Evolutionary conservation across 2,329 filamentous ascomycete species (phyloP).

Genomic region (Tolypocladium album): DNA sequence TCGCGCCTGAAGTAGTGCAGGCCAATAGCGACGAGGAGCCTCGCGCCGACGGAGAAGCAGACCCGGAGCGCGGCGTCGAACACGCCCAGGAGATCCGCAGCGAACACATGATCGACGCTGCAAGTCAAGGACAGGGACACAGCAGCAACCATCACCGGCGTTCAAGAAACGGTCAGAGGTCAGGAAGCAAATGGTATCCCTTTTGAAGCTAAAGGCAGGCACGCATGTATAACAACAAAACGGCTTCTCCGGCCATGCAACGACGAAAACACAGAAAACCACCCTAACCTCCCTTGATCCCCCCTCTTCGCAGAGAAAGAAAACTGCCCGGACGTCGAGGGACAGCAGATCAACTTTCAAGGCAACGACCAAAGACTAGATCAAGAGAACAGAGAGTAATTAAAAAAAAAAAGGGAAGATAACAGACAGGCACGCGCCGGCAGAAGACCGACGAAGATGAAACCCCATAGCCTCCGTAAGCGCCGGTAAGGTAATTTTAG

Average conservation of each 20-base stretch:
- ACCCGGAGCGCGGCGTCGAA: not conserved
- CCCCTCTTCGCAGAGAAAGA: not conserved
- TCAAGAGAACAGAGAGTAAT: not conserved
- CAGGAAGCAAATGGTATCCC: not conserved
- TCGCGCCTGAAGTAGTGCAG: not conserved
- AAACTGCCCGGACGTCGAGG: not conserved
- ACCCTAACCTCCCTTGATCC: not conserved
- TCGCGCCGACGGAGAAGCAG: not conserved
- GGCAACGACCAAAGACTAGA: not conserved
- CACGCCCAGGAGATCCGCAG: not conserved
- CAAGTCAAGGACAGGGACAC: no score
- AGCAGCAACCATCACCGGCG: not conserved
- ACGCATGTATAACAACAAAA: not conserved
- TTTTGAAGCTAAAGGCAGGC: not conserved
- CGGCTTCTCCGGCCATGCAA: not conserved
- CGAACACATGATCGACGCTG: not conserved
- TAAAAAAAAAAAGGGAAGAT: not conserved
- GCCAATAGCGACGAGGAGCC: not conserved
- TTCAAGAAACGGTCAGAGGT: not conserved
- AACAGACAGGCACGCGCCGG: not conserved
- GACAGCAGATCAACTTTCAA: not conserved
- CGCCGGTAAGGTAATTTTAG: slow-evolving; percentile 13
- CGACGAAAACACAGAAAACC: not conserved
- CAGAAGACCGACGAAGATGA: not conserved
- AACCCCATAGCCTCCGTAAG: slow-evolving; percentile 5